Conservation (phyloP, 768 basidiomycete genomes). For the Suillus weaverae region DNA sequence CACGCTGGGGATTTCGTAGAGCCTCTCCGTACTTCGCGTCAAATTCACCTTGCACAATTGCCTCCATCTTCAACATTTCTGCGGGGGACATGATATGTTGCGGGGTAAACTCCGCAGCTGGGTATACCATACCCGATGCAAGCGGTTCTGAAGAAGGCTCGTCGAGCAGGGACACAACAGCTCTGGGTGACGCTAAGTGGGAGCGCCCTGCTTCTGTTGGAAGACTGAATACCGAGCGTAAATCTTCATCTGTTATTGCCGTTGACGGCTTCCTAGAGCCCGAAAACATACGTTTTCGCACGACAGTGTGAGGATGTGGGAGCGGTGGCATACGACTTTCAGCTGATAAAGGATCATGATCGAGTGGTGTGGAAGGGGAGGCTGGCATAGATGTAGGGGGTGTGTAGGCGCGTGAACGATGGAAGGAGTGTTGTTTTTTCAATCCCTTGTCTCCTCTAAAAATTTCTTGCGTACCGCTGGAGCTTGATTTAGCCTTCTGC, state of each 20-base stretch:
- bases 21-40: conserved; percentile 17
- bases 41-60: conserved; percentile 40
- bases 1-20: conserved; percentile 33
- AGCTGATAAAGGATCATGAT: conserved; percentile 8
- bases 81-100: conserved; percentile 70
- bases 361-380: conserved; percentile 12
- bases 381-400: conserved; percentile 36
- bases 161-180: conserved; percentile 48
- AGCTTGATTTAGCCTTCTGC: conserved; percentile 23
- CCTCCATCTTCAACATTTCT: conserved; percentile 62
- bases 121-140: conserved; percentile 36
- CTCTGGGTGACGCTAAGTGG: conserved; percentile 20
- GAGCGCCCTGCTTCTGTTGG: conserved; percentile 43
- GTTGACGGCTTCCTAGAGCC: conserved; percentile 58
- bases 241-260: conserved; percentile 52
- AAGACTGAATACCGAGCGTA: conserved; percentile 53
- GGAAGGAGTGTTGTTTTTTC: conserved; percentile 64
- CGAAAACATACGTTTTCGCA: conserved; percentile 61
- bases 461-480: conserved; percentile 22
- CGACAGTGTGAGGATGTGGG: conserved; percentile 22
- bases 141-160: conserved; percentile 38
- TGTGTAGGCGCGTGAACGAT: conserved; percentile 55
- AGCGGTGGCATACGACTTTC: conserved; percentile 2
- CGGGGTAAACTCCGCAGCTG: conserved; percentile 50
- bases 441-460: conserved; percentile 32